A percentile compares a stretch with the other conserved stretches of the same genome.
Conservation (phyloP, 1,139 yeast genomes). For the Taiozyma sp. region DNA sequence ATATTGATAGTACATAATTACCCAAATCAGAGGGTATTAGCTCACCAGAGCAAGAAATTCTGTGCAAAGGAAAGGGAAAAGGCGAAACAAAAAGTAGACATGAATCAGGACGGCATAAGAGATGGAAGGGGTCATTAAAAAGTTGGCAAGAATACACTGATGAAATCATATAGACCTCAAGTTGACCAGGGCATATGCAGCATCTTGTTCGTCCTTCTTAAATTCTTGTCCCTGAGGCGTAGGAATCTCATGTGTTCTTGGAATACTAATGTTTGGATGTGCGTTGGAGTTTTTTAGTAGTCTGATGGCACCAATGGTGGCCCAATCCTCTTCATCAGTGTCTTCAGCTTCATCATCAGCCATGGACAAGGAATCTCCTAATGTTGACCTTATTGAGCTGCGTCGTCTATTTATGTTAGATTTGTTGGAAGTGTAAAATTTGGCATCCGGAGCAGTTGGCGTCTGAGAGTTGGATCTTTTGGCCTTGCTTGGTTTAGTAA, state of each 20-base stretch:
- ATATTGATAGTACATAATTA: background rate
- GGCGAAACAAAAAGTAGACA: background rate
- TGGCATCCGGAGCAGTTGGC: constrained; percentile 23
- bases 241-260: constrained; percentile 3
- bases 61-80: background rate
- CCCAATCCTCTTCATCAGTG: constrained; percentile 97
- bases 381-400: constrained; percentile 23
- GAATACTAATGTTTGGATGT: constrained; percentile 3
- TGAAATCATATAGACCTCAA: constrained; percentile 36
- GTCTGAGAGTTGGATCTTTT: constrained; percentile 24
- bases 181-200: constrained; percentile 61
- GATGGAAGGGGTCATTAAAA: background rate
- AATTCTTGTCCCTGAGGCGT: constrained; percentile 5
- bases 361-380: constrained; percentile 11
- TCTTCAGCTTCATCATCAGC: constrained; percentile 29
- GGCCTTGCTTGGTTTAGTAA: constrained; percentile 23
- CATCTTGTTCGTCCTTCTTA: constrained; percentile 39
- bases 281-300: constrained; percentile 34
- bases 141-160: background rate
- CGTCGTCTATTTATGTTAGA: constrained; percentile 21
- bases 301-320: constrained; percentile 72
- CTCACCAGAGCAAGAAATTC: background rate
- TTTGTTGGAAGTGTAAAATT: constrained; percentile 10
- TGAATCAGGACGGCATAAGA: background rate
- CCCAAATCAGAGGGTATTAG: background rate